A percentile compares a stretch with the other conserved stretches of the same genome.
phyloP scores from a whole-genome alignment of 208 protist genomes.

The Crithidia fasciculata region DNA sequence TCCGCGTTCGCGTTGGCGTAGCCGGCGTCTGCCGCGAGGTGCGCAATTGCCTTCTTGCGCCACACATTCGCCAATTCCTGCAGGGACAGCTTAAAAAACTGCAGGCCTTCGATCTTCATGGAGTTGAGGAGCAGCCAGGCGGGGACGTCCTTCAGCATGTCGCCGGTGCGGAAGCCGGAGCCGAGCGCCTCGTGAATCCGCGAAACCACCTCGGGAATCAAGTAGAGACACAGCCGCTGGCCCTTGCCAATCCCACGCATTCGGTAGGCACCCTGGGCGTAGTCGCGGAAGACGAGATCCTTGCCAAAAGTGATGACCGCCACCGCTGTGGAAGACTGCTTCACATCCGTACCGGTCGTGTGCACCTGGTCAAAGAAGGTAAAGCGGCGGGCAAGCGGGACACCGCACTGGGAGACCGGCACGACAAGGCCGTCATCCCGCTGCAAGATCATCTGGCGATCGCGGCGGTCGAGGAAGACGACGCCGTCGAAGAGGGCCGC shows the following conservation, averaged over 20 bases:
- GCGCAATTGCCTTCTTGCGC: constrained; percentile 83
- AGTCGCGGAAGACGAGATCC: constrained; percentile 96
- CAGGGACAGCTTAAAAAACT: constrained; percentile 90
- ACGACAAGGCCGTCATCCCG: constrained; percentile 80
- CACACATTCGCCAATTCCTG: constrained; percentile 93
- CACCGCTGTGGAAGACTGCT: constrained; percentile 89
- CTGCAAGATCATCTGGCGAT: constrained; percentile 95
- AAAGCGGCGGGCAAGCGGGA: constrained; percentile 89
- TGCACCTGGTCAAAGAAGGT: constrained; percentile 96
- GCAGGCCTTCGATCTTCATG: constrained; percentile 80
- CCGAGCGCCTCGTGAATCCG: constrained; percentile 70
- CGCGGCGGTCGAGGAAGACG: constrained; percentile 93
- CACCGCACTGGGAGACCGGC: constrained; percentile 92
- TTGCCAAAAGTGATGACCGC: constrained; percentile 95
- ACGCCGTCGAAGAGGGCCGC: constrained; percentile 91
- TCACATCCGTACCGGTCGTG: constrained; percentile 96
- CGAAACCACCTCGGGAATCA: constrained; percentile 93
- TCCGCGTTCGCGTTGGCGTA: constrained; percentile 52
- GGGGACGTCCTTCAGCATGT: constrained; percentile 81
- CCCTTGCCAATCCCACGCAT: constrained; percentile 95
- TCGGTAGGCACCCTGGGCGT: constrained; percentile 91
- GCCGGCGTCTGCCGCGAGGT: constrained; percentile 68
- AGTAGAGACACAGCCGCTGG: constrained; percentile 90
- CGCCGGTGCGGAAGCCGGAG: constrained; percentile 40
- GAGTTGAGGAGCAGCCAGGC: constrained; percentile 92